A percentile compares a stretch with the other conserved stretches of the same genome.
Conservation (phyloP, 1,139 yeast genomes). For the Pichia sp. region DNA sequence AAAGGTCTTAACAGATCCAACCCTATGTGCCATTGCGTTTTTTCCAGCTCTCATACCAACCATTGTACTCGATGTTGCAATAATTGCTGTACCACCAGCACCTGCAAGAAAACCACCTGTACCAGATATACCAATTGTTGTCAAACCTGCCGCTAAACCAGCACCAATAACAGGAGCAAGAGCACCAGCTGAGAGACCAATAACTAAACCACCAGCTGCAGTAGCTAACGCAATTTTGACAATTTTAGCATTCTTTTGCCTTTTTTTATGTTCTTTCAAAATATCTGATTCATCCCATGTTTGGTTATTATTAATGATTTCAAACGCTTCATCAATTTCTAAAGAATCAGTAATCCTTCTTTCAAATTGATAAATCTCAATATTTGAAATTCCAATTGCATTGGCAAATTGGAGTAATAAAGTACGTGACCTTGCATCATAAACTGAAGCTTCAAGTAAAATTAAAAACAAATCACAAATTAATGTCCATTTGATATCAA, state of each 20-base stretch:
- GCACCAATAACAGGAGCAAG: slow-evolving; percentile 98
- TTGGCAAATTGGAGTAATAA: slow-evolving; percentile 62
- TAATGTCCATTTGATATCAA: slow-evolving; percentile 89
- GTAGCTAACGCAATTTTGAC: slow-evolving; percentile 94
- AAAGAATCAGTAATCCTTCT: slow-evolving; percentile 83
- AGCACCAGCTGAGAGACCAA: slow-evolving; percentile 92
- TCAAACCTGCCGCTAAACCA: slow-evolving; percentile 93
- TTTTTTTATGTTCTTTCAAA: slow-evolving; percentile 64
- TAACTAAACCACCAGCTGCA: slow-evolving; percentile 91
- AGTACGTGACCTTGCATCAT: slow-evolving; percentile 84
- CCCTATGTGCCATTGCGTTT: slow-evolving; percentile 76
- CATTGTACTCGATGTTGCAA: slow-evolving; percentile 86
- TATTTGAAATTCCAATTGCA: slow-evolving; percentile 46
- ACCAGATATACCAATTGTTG: slow-evolving; percentile 91
- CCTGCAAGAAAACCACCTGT: slow-evolving; percentile 92
- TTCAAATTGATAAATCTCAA: slow-evolving; percentile 85
- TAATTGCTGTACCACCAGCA: slow-evolving; percentile 92
- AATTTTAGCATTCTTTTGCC: slow-evolving; percentile 57
- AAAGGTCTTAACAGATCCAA: slow-evolving; percentile 89
- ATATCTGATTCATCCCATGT: slow-evolving; percentile 64
- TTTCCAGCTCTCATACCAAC: slow-evolving; percentile 88
- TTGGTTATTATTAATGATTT: slow-evolving; percentile 37
- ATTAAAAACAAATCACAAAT: slow-evolving; percentile 83
- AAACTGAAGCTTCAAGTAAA: slow-evolving; percentile 75
- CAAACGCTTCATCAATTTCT: slow-evolving; percentile 45